Base-by-base conservation (phyloP, 768 basidiomycete genomes). In the Tylopilus rubrobrunneus region DNA sequence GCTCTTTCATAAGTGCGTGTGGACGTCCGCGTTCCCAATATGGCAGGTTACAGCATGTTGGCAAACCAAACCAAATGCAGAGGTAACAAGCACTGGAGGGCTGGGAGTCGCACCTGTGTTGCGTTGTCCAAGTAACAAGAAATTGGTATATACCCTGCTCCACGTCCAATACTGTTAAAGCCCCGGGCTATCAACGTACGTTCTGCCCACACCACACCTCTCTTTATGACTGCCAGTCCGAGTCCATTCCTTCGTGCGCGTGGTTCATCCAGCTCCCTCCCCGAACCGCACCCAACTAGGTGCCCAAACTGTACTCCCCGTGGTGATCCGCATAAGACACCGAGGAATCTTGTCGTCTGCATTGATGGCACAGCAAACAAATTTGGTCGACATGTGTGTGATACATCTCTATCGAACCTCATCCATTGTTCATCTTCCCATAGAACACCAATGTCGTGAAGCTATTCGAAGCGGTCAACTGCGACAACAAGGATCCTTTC, bases 391-490 rank as follows among this genome's bases (percentile, higher is more conserved):
- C 34, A 53, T 6, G 52, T 53, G 33, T 14, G 52, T 47, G 14
- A 27, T 14, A 15, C 33, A 4, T 39, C 21, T 19, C 14, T 10
- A 1, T 10, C 41, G 14, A 11, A 31, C 27, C n/a, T 25, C 4
- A 25, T 27, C 10, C n/a, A 12, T 21, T 23, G 19, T 14, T 31
- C 15, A 53, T 42, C 37, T 33, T 29, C 33, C 4, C 11, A 42
- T 40, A 53, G 52, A 53, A 53, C 42, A 53, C 52, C 19, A 53
- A 53, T 43, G 52, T 53, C 19, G 52, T 53, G 46, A 53, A 53
- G 40, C 33, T 53, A 36, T 53, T 53, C 33, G 52, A 53, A 29
- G 52, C 52, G 4, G 40, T 53, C 12, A 46, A 53, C 40, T 53
- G 46, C 25, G 52, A 53, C 27, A 48, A n/a, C 33, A 53, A 28